Conservation (phyloP, 208 protist genomes). For the Porcisia hertigi region DNA sequence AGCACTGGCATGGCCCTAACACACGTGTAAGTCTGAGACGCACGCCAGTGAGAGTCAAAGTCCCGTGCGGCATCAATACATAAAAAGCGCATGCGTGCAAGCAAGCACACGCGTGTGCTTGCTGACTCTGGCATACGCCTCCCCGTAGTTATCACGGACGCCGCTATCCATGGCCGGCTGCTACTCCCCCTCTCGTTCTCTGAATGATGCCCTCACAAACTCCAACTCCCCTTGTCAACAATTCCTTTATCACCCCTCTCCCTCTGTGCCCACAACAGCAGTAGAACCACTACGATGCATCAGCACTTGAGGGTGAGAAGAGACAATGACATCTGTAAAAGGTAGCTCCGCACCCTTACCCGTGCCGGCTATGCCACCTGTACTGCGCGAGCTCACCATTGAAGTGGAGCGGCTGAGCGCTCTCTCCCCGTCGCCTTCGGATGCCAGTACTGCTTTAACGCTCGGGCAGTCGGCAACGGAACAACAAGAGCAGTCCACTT, state of each 20-base stretch:
- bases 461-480: neutral
- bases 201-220: neutral
- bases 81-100: neutral
- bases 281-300: neutral
- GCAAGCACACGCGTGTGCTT: neutral
- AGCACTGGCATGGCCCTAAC: too few relatives aligned
- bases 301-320: neutral
- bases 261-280: neutral
- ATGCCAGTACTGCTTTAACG: neutral
- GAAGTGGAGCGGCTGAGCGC: constrained; percentile 10
- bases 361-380: constrained; percentile 2
- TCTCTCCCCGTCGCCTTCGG: neutral
- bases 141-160: neutral
- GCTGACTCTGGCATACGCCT: too few relatives aligned
- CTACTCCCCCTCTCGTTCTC: neutral
- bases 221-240: neutral
- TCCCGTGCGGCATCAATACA: neutral
- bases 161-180: neutral
- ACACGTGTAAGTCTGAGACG: neutral
- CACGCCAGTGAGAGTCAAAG: neutral
- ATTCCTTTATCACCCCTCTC: neutral
- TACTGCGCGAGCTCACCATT: constrained; percentile 3
- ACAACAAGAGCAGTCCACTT: neutral
- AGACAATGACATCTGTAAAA: neutral
- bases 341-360: neutral